Percentiles rank a stretch among this genome's conserved stretches.
phyloP scores from a whole-genome alignment of 2,329 filamentous ascomycete genomes.

The Pezicula rhizophila region DNA sequence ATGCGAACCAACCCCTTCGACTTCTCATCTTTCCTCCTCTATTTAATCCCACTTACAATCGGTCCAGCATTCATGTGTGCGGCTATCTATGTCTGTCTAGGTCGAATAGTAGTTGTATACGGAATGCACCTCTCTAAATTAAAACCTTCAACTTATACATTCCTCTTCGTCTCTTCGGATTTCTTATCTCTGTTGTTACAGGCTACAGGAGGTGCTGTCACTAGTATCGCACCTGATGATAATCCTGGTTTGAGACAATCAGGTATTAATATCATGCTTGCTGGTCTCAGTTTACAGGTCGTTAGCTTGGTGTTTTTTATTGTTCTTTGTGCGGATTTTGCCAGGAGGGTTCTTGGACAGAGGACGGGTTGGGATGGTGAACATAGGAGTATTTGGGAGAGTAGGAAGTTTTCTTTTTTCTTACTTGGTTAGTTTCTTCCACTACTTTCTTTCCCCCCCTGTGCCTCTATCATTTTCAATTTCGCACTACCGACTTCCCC shows the following conservation, averaged over 20 bases:
- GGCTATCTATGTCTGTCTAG: conserved; percentile 51
- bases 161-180: conserved; percentile 55
- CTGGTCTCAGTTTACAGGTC: conserved; percentile 29
- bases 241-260: not conserved
- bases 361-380: conserved; percentile 10
- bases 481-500: no score
- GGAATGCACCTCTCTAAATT: conserved; percentile 40
- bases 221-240: conserved; percentile 34
- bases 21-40: conserved; percentile 42
- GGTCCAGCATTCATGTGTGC: conserved; percentile 51
- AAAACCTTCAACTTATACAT: conserved; percentile 43
- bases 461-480: no score
- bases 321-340: conserved; percentile 4
- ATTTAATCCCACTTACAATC: conserved; percentile 49
- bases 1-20: conserved; percentile 47
- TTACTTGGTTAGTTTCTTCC: conserved; percentile 1
- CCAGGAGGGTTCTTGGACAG: not conserved
- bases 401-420: not conserved
- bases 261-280: conserved; percentile 25
- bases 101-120: conserved; percentile 47
- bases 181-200: conserved; percentile 53
- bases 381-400: conserved; percentile 8
- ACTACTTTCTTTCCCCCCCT: not conserved
- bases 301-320: conserved; percentile 23
- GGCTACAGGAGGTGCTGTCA: conserved; percentile 50